Base-by-base conservation (phyloP, 305 asterid genomes). In the Fraxinus ornus region DNA sequence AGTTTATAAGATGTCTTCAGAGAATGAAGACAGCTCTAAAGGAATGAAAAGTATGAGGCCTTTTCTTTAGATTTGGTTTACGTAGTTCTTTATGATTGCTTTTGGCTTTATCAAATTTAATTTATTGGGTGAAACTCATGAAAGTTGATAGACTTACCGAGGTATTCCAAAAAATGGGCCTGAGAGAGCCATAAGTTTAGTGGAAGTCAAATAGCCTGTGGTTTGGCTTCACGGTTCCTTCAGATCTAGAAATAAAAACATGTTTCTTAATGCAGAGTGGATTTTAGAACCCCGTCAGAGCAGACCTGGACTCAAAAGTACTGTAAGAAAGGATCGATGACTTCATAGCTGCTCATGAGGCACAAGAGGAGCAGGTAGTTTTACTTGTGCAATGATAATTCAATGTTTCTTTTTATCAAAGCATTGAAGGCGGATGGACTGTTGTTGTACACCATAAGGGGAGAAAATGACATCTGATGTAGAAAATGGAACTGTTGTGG, bases 401-500 rank as follows among this genome's bases (percentile, higher is more conserved):
- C 71, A 62, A 6, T 57, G 26, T 17, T 57, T 57, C 9, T 57
- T 57, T 57, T 57, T 19, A 57, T 57, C 26, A n/a, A 19, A 19
- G 7, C 21, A 6, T 57, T 19, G 66, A 7, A 57, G 19, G 22
- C 39, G 9, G 99, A 78, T 92, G 98, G 97, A 92, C 97, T 1
- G 95, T 96, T 76, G 99, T 94, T 57, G 93, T 89, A 82, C 98
- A 96, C 77, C 97, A 96, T 17, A 94, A 89, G 86, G 98, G 98
- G 70, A 89, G 98, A 96, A 96, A 83, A 96, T 92, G 92, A 94
- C 94, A 0, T 89, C 94, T 7, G 99, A 94, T 30, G 85, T 90
- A 57, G 98, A 92, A 83, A 90, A 88, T 85, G 98, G 99, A 86
- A 83, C 88, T 37, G 89, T 91, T 57, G 98, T 96, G 21, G 98